Evolutionary conservation across 257 asterid genomes (phyloP), one percentile per base, ranked within the genome.

Genomic region (Eustoma russellianum): DNA sequence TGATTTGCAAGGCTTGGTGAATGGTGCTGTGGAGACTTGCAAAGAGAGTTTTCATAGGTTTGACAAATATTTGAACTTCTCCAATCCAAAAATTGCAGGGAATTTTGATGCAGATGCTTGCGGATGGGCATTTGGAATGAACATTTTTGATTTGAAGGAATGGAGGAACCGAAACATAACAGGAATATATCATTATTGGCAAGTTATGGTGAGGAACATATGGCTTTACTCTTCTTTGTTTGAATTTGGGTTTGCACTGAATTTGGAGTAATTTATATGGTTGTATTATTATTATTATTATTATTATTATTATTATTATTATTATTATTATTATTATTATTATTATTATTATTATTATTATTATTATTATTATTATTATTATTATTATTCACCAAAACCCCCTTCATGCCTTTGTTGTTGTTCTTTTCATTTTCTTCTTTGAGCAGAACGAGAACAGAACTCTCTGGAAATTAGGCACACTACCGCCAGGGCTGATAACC

Each of bases 121-220:
- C 72, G 97, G 97, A 41, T 89, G 97, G 95, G 97, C 97, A 53
- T 89, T 62, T 77, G 97, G 97, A 62, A 89, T 89, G 97, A 89
- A 89, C 70, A 65, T 89, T 16, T 89, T 89, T 63, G 94, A 89
- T 68, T 68, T 89, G 81, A 77, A 75, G 59, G 89, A 89, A 69
- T 89, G 97, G 97, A 71, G 66, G 75, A 81, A 82, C 72, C 90
- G 81, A 43, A 77, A 89, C 77, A 89, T 89, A 40, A 89, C 97
- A 38, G 95, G 95, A 70, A 85, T 89, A 63, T 89, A 89, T 70
- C 97, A 85, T 76, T 62, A 74, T 62, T 89, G 97, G 97, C 97
- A 89, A 71, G 66, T 76, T 55, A 58, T 66, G 97, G 96, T 88
- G 74, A 17, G 88, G 17, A 46, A 52, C 16, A 50, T n/a, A n/a